phyloP scores from a whole-genome alignment of 768 basidiomycete species.

The Tulasnella sp. region DNA sequence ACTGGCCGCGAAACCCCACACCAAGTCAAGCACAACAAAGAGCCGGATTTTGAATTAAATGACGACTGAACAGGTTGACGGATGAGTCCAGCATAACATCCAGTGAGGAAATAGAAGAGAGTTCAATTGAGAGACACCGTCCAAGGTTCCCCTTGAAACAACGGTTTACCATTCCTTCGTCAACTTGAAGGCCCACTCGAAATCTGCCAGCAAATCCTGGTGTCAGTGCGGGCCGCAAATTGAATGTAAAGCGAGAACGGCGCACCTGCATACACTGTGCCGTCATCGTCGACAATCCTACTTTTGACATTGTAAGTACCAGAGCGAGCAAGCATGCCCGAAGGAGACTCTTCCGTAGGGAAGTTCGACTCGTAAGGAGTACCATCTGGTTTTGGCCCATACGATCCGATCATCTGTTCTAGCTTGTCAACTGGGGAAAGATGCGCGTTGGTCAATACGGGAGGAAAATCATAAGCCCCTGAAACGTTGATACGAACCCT shows the following conservation, averaged over 20 bases:
- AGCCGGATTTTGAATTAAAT: not conserved
- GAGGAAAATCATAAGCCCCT: not conserved
- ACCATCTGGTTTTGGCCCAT: constrained; percentile 61
- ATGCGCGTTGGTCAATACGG: not conserved
- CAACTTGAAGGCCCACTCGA: constrained; percentile 87
- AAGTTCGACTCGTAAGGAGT: constrained; percentile 69
- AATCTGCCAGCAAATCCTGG: constrained; percentile 46
- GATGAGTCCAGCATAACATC: not conserved
- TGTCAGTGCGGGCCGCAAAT: not conserved
- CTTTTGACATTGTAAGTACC: constrained; percentile 73
- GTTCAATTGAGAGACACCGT: not conserved
- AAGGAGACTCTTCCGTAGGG: constrained; percentile 55
- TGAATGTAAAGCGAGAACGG: constrained; percentile 5
- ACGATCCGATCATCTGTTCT: constrained; percentile 92
- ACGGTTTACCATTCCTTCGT: constrained; percentile 74
- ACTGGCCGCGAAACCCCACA: not conserved
- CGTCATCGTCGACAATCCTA: constrained; percentile 84
- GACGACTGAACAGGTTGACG: not conserved
- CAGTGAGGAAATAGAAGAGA: not conserved
- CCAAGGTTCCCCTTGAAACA: not conserved
- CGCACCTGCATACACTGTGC: constrained; percentile 67
- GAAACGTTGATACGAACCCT: constrained; percentile 41
- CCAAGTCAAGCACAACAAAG: not conserved
- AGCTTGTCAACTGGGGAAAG: constrained; percentile 68
- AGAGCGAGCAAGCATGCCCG: constrained; percentile 75